Conservation (phyloP, 352 stramenopile genomes). For the Elongisporangium prolatum region DNA sequence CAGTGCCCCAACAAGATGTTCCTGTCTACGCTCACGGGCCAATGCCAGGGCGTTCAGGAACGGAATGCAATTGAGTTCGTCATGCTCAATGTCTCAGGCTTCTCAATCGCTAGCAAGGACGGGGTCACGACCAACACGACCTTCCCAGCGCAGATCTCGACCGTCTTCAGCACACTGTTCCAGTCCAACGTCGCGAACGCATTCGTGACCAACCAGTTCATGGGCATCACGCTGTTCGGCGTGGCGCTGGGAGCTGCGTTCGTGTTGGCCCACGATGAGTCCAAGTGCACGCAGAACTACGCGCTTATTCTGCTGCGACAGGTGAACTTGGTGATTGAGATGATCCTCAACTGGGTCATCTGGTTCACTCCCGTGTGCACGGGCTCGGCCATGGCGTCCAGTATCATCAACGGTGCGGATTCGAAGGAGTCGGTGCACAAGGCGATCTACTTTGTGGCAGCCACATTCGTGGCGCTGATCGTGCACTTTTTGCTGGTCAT, state of each 20-base stretch:
- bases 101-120: constrained; percentile 26
- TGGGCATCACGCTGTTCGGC: constrained; percentile 50
- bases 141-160: constrained; percentile 39
- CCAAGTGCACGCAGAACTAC: constrained; percentile 37
- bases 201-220: constrained; percentile 38
- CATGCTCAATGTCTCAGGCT: constrained; percentile 42
- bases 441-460: constrained; percentile 33
- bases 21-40: constrained; percentile 18
- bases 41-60: constrained; percentile 18
- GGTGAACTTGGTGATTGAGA: constrained; percentile 49
- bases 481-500: constrained; percentile 49
- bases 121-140: constrained; percentile 27
- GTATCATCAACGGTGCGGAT: constrained; percentile 41
- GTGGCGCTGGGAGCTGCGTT: constrained; percentile 47
- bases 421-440: constrained; percentile 23
- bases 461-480: constrained; percentile 36
- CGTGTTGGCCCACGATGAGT: constrained; percentile 40
- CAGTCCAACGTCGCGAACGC: constrained; percentile 53
- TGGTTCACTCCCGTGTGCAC: constrained; percentile 42
- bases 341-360: constrained; percentile 70
- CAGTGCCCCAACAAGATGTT: constrained; percentile 52
- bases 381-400: constrained; percentile 45
- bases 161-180: constrained; percentile 49
- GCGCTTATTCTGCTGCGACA: constrained; percentile 53
- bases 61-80: constrained; percentile 29